Evolutionary conservation across 73 alveolate species (phyloP), one percentile per base, ranked within the genome.

Genomic region (Paramecium caudatum): DNA sequence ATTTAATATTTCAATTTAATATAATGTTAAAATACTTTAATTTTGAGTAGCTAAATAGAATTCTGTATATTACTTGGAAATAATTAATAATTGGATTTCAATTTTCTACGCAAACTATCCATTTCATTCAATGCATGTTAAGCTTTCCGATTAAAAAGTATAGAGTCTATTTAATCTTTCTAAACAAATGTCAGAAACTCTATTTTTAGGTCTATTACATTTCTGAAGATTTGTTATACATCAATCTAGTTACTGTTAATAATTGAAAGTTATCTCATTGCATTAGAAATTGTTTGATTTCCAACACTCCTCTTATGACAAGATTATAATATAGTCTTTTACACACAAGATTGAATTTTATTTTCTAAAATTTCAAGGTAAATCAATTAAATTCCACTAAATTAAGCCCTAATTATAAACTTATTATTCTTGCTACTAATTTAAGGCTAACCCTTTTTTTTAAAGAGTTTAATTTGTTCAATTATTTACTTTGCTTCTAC

Each of bases 1-100:
- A 68, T 68, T 68, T 33, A 68, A 32, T 2, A 68, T n/a, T 68
- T 68, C 84, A 0, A 68, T 49, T 37, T 68, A 3, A 37, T 68
- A 68, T 2, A 68, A 10, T 12, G 34, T 68, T 9, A 68, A 37
- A 3, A 68, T 43, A 37, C 50, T 68, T 43, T 37, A 34, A 68
- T 68, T 68, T 68, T 34, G 19, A 10, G 37, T 68, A 3, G 84
- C 84, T 68, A 15, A 12, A 9, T 27, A 55, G 2, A 1, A 10
- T 27, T 3, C 80, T 27, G 12, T 37, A 19, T 55, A 19, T 9
- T 55, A 55, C 80, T 55, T 55, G 80, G 80, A 1, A 55, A 15
- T 55, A 55, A 55, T 23, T 55, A 37, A 55, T 23, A 55, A 21
- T 55, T 55, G 23, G 45, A 55, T 55, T 55, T 55, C 27, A 55